phyloP scores from a whole-genome alignment of 75 land plant species.

The Pseudotsuga menziesii region DNA sequence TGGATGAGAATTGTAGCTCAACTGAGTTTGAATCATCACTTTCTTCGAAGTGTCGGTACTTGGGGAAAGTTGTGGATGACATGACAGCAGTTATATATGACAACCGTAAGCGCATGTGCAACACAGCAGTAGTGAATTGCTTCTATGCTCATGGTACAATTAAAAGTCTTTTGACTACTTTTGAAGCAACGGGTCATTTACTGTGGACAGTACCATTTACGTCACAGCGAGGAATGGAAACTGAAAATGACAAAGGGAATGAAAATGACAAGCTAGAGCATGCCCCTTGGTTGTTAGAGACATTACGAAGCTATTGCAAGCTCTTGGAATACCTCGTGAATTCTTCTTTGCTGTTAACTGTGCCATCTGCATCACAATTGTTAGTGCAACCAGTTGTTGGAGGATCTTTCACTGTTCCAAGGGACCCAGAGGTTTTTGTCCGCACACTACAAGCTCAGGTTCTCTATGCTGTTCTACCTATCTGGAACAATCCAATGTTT shows the following conservation, averaged over 20 bases:
- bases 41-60: constrained; percentile 86
- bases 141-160: constrained; percentile 85
- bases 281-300: constrained; percentile 71
- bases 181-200: constrained; percentile 92
- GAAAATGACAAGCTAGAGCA: constrained; percentile 37
- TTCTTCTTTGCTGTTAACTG: constrained; percentile 60
- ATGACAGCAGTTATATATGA: constrained; percentile 70
- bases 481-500: constrained; percentile 93
- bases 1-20: constrained; percentile 37
- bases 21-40: constrained; percentile 47
- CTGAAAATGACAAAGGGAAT: constrained; percentile 35
- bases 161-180: constrained; percentile 75
- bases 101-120: constrained; percentile 61
- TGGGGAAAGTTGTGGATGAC: constrained; percentile 95
- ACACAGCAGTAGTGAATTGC: constrained; percentile 69
- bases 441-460: constrained; percentile 79
- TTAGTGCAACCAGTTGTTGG: constrained; percentile 82
- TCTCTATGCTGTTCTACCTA: constrained; percentile 76
- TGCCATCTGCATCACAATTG: constrained; percentile 60
- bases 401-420: constrained; percentile 61
- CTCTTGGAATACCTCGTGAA: constrained; percentile 79
- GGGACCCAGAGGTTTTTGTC: constrained; percentile 85
- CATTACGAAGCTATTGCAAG: constrained; percentile 67
- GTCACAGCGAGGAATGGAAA: constrained; percentile 41
- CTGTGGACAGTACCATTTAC: constrained; percentile 68